Evolutionary conservation across 352 stramenopile species (phyloP), one percentile per base, ranked within the genome.

Genomic region (Phytophthora aleatoria): DNA sequence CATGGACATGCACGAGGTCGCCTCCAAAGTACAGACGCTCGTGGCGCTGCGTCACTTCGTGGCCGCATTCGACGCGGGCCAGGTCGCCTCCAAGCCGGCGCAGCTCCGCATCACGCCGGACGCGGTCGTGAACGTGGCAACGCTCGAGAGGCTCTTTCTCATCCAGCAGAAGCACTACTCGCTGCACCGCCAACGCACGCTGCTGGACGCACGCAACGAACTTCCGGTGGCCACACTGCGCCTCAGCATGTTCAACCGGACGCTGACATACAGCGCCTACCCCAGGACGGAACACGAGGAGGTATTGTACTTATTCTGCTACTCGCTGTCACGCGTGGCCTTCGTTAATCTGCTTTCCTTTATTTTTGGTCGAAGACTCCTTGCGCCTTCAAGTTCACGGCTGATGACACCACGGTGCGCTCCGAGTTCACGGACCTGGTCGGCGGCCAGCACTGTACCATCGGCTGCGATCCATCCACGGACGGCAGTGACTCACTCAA

Each of bases 351-450:
- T 45, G 33, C 26, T 56, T 20, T 36, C 24, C 36, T 27, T 38
- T 53, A 28, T 16, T n/a, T 36, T 13, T 36, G 13, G 1, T 13
- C 8, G n/a, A 5, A 58, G 45, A 70, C 68, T 28, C 71, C 71
- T 33, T 75, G 54, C 52, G 51, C 52, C 10, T 79, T 77, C 57
- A 70, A 72, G 49, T 79, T 79, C 61, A 73, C 63, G 16, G 53
- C 61, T 10, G 68, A 74, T 13, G 59, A 63, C 36, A 69, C 51
- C 10, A 69, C 48, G 4, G 54, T 72, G 36, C 71, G 67, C 49
- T 69, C 69, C 28, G 60, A 76, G 59, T 79, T 79, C 56, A 65
- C 56, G 43, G 71, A 77, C 43, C 67, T 79, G 2, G 71, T 79
- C 51, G 64, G 62, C 42, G 60, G 61, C 28, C 58, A 73, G 49